A percentile compares a stretch with the other conserved stretches of the same genome.
Evolutionary conservation across 164 flowering plant genomes (phyloP).

Genomic region (grape (Vitis vinifera)): DNA sequence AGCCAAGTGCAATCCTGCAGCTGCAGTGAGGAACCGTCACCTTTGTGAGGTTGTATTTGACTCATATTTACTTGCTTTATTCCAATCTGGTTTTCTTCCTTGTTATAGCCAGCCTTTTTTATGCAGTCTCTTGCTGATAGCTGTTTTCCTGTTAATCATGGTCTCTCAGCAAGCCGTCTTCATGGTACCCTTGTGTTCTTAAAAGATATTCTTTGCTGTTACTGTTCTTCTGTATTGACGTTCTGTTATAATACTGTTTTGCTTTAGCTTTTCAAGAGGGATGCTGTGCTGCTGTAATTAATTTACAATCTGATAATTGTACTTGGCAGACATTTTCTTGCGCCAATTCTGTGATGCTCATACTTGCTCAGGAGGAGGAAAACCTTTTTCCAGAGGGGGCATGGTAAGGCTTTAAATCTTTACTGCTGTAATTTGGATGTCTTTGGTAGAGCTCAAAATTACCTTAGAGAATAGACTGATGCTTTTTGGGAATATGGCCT

Average conservation of each 20-base stretch:
- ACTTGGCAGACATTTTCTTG: conserved; percentile 72
- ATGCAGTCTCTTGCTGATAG: conserved; percentile 81
- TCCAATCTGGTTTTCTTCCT: background rate
- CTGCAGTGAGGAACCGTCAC: conserved; percentile 79
- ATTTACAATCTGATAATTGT: conserved; percentile 10
- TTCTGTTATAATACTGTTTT: background rate
- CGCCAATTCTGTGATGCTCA: conserved; percentile 96
- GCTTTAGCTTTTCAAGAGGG: background rate
- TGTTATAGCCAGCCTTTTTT: conserved; percentile 9
- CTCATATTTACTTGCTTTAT: conserved; percentile 8
- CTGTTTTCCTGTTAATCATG: conserved; percentile 74
- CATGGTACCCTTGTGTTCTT: conserved; percentile 54
- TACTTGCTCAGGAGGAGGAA: conserved; percentile 60
- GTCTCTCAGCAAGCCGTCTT: conserved; percentile 73
- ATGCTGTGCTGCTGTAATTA: background rate
- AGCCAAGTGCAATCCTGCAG: conserved; percentile 91
- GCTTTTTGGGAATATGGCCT: background rate
- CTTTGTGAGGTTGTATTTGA: conserved; percentile 76
- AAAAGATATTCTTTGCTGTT: background rate
- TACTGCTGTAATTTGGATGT: conserved; percentile 3
- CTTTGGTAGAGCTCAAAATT: background rate
- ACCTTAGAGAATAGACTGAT: background rate
- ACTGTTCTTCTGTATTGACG: background rate
- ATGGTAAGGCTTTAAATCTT: conserved; percentile 44
- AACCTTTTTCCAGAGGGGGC: conserved; percentile 80